Evolutionary conservation across 805 yeast genomes (phyloP).

Genomic region (Maudiozyma bulderi): DNA sequence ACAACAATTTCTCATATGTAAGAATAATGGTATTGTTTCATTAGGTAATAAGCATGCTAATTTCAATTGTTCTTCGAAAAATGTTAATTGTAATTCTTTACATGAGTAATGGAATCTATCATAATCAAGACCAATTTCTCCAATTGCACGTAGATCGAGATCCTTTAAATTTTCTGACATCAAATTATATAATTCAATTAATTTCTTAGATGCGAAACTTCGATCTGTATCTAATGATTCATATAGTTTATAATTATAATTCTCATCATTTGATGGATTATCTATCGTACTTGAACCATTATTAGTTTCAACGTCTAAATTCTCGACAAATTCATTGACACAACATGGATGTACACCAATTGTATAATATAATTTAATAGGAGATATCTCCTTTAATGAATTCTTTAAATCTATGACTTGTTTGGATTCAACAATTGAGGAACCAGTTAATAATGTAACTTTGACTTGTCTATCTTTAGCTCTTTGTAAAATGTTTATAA

Average conservation of each 20-base stretch:
- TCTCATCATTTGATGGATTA: constrained; percentile 20
- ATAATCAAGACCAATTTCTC: constrained; percentile 93
- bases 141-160: constrained; percentile 69
- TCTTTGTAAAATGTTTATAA: constrained; percentile 51
- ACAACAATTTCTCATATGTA: constrained; percentile 83
- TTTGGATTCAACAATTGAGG: constrained; percentile 57
- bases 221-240: not conserved
- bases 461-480: constrained; percentile 59
- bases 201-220: constrained; percentile 7
- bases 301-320: constrained; percentile 6
- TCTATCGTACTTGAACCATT: constrained; percentile 21
- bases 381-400: constrained; percentile 18
- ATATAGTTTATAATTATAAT: constrained; percentile 9
- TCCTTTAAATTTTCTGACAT: constrained; percentile 37
- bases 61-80: constrained; percentile 67
- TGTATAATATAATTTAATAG: constrained; percentile 44
- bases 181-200: constrained; percentile 39
- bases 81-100: constrained; percentile 52
- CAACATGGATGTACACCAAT: constrained; percentile 96
- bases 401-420: constrained; percentile 50
- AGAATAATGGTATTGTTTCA: constrained; percentile 64
- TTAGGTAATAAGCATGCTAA: constrained; percentile 33
- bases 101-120: constrained; percentile 77
- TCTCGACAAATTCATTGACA: constrained; percentile 43
- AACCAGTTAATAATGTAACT: constrained; percentile 74